Evolutionary conservation across 805 yeast genomes (phyloP).

Genomic region (Pichia deserticola): DNA sequence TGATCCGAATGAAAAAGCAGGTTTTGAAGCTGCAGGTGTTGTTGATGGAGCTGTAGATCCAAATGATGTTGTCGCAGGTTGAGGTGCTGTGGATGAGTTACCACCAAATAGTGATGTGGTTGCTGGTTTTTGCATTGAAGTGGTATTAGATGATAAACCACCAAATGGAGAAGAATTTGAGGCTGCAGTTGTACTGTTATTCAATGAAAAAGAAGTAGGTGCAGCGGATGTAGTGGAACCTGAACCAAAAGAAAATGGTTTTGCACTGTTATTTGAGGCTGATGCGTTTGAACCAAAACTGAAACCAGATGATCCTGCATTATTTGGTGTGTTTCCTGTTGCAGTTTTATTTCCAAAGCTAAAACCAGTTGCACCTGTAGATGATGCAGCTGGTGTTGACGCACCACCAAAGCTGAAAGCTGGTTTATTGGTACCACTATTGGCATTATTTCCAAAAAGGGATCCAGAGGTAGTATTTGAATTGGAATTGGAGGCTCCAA

Average conservation of each 20-base stretch:
- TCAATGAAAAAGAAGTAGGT: neutral
- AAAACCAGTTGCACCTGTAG: neutral
- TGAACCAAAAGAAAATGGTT: conserved; percentile 5
- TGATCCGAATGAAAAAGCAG: neutral
- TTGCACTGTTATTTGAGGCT: neutral
- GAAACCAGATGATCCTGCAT: conserved; percentile 1
- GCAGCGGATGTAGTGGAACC: conserved; percentile 8
- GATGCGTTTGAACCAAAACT: neutral
- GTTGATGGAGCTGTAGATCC: neutral
- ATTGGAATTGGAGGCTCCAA: too few relatives aligned
- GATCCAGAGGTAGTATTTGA: too few relatives aligned
- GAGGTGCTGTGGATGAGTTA: too few relatives aligned
- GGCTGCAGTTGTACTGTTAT: neutral
- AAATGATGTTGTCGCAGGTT: neutral
- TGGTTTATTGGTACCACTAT: neutral
- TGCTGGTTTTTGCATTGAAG: too few relatives aligned
- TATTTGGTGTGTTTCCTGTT: too few relatives aligned
- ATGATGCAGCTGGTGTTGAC: neutral
- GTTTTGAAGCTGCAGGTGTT: neutral
- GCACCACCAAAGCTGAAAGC: conserved; percentile 1
- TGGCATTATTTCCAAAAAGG: too few relatives aligned
- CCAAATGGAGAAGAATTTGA: neutral
- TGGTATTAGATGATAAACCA: neutral
- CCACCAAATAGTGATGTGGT: too few relatives aligned
- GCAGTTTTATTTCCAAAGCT: neutral